Base-by-base conservation (phyloP, 805 yeast genomes). In the Ogataea angusta region DNA sequence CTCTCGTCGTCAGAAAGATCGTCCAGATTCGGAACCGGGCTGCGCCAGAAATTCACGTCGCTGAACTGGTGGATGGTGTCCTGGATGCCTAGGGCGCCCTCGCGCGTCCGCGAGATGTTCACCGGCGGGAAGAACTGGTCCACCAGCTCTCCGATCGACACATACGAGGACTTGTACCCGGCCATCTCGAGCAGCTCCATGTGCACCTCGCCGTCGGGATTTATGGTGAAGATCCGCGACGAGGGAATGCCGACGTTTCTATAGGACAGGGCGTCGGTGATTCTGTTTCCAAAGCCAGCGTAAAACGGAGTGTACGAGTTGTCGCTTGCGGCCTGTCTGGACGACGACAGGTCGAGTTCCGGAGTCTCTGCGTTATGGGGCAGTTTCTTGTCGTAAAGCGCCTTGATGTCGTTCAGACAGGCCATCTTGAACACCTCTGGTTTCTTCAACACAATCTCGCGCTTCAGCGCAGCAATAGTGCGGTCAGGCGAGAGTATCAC, bases 361-460 rank as follows among this genome's bases (percentile, higher is more conserved):
- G 21, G 21, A 19, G 21, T 19, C 10, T 19, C 21, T 19, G 21
- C 21, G 8, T 19, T 19, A 19, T 7, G 21, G 21, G 27, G 13
- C 31, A 25, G 29, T 26, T 30, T 40, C 12, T 40, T 43, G 25
- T 51, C 51, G 62, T 85, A 91, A 15, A 93, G 68, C 32, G 81
- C 75, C 54, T 80, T 78, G 45, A 93, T 81, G 66, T 93, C 99
- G 40, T 82, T 80, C 46, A 93, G 68, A 63, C 98, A 91, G 1
- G 99, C 95, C 90, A 93, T 93, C 57, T 93, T 93, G 71, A 93
- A 93, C n/a, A 93, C 93, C 63, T 93, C 98, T 0, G 99, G 99
- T 58, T 91, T 91, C 51, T 90, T 87, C 57, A 91, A 66, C 33
- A 93, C 91, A 19, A 93, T 95, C 59, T 93, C 99, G 48, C 99